Base-by-base conservation (phyloP, 768 basidiomycete species). In the Leucogyrophana mollusca region DNA sequence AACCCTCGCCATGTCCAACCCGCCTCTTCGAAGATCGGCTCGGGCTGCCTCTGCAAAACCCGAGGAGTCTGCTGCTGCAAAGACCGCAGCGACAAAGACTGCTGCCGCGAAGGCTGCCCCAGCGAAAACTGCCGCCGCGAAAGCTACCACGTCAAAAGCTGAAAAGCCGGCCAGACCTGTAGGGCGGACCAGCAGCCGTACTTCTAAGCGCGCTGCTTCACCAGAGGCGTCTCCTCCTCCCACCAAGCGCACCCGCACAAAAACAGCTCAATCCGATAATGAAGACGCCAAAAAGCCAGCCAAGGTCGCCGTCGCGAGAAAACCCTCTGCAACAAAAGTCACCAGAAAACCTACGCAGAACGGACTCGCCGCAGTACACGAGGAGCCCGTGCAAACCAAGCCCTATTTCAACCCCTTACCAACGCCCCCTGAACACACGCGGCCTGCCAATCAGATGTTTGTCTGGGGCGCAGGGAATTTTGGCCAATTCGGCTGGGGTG, bases 401-500 rank as follows among this genome's bases (percentile, higher is more conserved):
- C 79, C 82, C 3, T 83, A 83, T 51, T 77, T 85, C 58, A 87
- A 85, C 54, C 70, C 79, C 7, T 71, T 91, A 3, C 89, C 87
- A 13, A 65, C 71, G 6, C 74, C 82, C 22, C 78, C 80, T 8
- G 59, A 70, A 38, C 77, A 79, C 46, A 56, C 71, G 36, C 77
- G 83, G 35, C 92, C 91, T 16, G 74, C 84, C 25, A 76, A 81
- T 11, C 76, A 85, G 34, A 73, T 94, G 14, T 95, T 94, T 53
- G 85, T 80, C 7, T 97, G 90, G 80, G 95, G 95, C 6, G 83
- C 86, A 9, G 94, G 93, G 21, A 94, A 95, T 66, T 92, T 93
- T 70, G 94, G 94, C 23, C 94, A 98, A 65, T 87, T 96, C 58
- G 96, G 94, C 24, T 80, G 95, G 73, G 95, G 95, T 30, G 81